Conservation (phyloP, 202 grass and related monocot genomes). For the Setaria italica region DNA sequence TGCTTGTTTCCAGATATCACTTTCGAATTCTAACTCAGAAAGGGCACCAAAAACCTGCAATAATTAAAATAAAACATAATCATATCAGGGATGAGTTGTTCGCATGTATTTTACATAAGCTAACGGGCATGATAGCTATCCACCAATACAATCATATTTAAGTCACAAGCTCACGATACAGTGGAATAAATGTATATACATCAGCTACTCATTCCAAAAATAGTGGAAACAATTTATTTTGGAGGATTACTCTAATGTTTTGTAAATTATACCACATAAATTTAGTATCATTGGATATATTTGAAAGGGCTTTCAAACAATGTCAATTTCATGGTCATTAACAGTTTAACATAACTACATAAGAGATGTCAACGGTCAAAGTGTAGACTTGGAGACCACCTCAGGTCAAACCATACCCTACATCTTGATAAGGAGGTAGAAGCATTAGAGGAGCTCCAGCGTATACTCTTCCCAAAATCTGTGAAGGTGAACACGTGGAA, state of each 20-base stretch:
- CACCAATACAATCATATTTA: constrained; percentile 26
- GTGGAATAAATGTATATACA: constrained; percentile 11
- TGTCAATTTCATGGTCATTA: constrained; percentile 4
- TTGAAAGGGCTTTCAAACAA: neutral
- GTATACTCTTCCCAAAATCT: too few relatives aligned
- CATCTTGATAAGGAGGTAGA: neutral
- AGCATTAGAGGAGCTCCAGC: too few relatives aligned
- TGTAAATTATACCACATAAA: neutral
- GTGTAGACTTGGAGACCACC: neutral
- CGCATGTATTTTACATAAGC: constrained; percentile 34
- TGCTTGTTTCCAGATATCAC: constrained; percentile 71
- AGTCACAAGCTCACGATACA: constrained; percentile 12
- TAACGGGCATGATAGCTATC: constrained; percentile 27
- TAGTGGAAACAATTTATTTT: constrained; percentile 29
- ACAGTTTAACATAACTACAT: neutral
- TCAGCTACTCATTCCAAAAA: constrained; percentile 30
- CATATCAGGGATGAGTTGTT: constrained; percentile 22
- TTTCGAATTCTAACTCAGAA: constrained; percentile 72
- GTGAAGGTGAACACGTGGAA: too few relatives aligned
- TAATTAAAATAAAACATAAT: constrained; percentile 18
- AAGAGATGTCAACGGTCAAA: neutral
- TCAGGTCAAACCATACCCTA: neutral
- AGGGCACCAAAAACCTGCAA: constrained; percentile 80
- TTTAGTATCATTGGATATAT: neutral
- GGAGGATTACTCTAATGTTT: neutral